Conservation (phyloP, 2,329 filamentous ascomycete genomes). For the Paracorniculantispora psalliotae region DNA sequence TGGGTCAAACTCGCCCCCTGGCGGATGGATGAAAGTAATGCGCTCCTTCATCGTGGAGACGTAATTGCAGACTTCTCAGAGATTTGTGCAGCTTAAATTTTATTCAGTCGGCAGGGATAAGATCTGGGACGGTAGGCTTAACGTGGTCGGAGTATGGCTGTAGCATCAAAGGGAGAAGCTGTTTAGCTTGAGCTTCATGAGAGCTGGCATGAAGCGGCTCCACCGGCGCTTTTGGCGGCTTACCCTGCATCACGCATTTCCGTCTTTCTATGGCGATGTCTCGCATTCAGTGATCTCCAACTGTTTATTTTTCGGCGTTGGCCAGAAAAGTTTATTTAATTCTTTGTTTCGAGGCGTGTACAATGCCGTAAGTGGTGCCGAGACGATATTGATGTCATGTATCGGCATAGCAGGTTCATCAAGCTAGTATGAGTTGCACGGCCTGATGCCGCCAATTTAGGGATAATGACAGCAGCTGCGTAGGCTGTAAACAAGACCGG, state of each 20-base stretch:
- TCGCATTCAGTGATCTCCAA: not conserved
- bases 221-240: not conserved
- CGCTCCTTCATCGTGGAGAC: conserved; percentile 60
- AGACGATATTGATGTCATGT: too few species aligned
- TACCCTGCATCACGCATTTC: not conserved
- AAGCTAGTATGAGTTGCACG: too few species aligned
- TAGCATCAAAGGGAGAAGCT: not conserved
- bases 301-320: too few species aligned
- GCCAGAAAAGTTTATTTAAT: too few species aligned
- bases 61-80: not conserved
- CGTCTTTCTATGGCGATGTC: not conserved
- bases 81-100: not conserved
- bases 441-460: too few species aligned
- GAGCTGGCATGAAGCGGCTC: conserved; percentile 1
- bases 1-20: conserved; percentile 61
- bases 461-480: too few species aligned
- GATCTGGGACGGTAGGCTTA: not conserved
- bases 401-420: too few species aligned
- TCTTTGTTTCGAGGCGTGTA: too few species aligned
- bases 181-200: not conserved
- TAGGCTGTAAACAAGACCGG: too few species aligned
- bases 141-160: not conserved
- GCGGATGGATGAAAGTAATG: conserved; percentile 70
- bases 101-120: not conserved
- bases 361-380: too few species aligned